phyloP scores from a whole-genome alignment of 129 eudicot species.

The Chrysanthemum seticuspe region DNA sequence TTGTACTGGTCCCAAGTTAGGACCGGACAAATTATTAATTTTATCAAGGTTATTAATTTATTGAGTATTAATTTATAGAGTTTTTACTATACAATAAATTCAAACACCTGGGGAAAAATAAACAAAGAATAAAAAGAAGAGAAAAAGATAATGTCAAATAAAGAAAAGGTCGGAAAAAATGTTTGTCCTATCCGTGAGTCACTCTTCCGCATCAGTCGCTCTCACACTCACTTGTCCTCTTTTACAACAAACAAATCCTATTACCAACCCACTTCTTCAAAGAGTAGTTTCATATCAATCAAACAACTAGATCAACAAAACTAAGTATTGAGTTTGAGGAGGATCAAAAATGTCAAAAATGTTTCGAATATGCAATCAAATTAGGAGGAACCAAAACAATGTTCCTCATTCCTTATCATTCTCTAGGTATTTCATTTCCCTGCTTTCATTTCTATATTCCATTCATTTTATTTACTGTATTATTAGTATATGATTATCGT shows the following conservation, averaged over 20 bases:
- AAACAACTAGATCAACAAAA: no score
- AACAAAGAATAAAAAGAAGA: no score
- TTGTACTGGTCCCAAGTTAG: no score
- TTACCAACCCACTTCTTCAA: background rate
- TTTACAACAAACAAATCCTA: background rate
- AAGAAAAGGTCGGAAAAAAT: constrained; percentile 17
- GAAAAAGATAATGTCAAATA: constrained; percentile 12
- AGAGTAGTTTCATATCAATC: background rate
- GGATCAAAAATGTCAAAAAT: constrained; percentile 21
- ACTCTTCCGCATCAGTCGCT: constrained; percentile 16
- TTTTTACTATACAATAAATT: no score
- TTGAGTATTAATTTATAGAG: no score
- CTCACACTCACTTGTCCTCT: background rate
- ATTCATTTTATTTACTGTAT: background rate
- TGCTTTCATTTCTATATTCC: background rate
- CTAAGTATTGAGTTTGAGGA: no score
- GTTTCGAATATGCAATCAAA: constrained; percentile 26
- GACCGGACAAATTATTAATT: no score
- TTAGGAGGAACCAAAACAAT: background rate
- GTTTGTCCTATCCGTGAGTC: constrained; percentile 20
- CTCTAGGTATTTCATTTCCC: constrained; percentile 4
- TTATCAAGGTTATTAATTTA: no score
- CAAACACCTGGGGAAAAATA: no score
- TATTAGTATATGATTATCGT: no score
- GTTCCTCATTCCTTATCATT: constrained; percentile 10